Evolutionary conservation across 2,329 filamentous ascomycete species (phyloP).

Genomic region (Nemania diffusa): DNA sequence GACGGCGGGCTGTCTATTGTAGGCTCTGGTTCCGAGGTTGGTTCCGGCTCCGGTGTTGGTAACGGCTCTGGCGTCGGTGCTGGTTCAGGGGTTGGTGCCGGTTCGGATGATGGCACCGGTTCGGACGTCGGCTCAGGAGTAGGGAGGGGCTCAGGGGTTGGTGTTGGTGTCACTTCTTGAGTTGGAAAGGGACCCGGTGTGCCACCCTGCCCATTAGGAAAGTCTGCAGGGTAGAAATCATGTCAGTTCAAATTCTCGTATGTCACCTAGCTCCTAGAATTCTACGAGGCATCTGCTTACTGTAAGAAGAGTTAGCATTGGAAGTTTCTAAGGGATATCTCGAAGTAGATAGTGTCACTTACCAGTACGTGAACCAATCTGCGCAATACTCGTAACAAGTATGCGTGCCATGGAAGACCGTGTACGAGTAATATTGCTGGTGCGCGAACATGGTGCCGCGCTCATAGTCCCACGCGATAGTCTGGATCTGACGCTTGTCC

Average conservation of each 20-base stretch:
- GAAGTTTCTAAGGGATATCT: background rate
- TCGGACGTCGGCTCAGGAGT: background rate
- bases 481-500: conserved; percentile 36
- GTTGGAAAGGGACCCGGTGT: conserved; percentile 23
- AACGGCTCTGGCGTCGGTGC: background rate
- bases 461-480: conserved; percentile 35
- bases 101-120: background rate
- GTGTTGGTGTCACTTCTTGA: conserved; percentile 10
- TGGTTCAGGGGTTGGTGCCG: background rate
- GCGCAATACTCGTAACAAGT: conserved; percentile 39
- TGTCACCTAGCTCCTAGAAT: too few relatives aligned
- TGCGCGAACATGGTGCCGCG: conserved; percentile 32
- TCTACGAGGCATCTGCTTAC: conserved; percentile 14
- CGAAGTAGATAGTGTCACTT: background rate
- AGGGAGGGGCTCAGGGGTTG: conserved; percentile 3
- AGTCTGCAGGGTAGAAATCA: conserved; percentile 9
- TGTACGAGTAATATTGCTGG: conserved; percentile 4
- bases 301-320: conserved; percentile 12
- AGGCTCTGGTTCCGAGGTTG: background rate
- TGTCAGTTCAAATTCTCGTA: background rate
- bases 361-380: conserved; percentile 34
- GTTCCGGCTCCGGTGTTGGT: conserved; percentile 5
- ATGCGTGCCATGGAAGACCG: conserved; percentile 38
- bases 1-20: background rate
- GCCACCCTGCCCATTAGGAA: conserved; percentile 25